These are phyloP conservation scores for Carex myosuroides DNA, from an alignment of 176 grass and related monocot species.

Conservation along the genomic window DNA sequence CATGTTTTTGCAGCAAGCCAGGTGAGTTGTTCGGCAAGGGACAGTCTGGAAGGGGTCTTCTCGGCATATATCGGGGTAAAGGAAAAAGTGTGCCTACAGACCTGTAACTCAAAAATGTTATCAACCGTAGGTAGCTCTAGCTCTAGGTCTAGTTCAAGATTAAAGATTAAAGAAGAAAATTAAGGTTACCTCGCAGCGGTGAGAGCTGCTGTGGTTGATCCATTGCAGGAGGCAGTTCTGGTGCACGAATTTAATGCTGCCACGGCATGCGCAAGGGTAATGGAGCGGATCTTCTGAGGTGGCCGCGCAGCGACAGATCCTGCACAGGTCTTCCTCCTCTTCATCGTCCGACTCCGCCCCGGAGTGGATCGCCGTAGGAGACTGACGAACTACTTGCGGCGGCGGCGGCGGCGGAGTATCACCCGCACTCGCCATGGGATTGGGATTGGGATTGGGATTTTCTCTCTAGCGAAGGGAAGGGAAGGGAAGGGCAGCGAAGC, in stretches of 20 bases:
- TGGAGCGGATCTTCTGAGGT: conserved; percentile 25
- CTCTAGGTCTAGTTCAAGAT: too few relatives aligned
- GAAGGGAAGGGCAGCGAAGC: too few relatives aligned
- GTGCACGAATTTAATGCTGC: conserved; percentile 49
- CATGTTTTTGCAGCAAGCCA: background rate
- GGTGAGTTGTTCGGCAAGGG: background rate
- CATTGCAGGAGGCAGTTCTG: conserved; percentile 44
- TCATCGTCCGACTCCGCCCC: conserved; percentile 22
- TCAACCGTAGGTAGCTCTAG: too few relatives aligned
- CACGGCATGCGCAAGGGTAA: conserved; percentile 38
- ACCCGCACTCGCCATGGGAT: background rate
- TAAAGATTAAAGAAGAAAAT: background rate
- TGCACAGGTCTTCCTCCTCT: conserved; percentile 35
- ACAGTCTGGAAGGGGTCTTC: background rate
- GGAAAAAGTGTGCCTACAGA: background rate
- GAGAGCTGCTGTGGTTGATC: conserved; percentile 37
- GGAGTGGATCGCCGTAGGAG: background rate
- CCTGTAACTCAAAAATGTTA: background rate
- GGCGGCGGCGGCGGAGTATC: background rate
- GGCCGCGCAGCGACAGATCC: conserved; percentile 41
- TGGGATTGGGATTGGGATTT: too few relatives aligned
- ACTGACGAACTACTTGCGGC: background rate
- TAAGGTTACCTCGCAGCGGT: conserved; percentile 28
- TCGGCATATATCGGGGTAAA: background rate
- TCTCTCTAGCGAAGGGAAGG: background rate